Conservation (phyloP, 116 monocot species). For the Papilionanthe hybrid region DNA sequence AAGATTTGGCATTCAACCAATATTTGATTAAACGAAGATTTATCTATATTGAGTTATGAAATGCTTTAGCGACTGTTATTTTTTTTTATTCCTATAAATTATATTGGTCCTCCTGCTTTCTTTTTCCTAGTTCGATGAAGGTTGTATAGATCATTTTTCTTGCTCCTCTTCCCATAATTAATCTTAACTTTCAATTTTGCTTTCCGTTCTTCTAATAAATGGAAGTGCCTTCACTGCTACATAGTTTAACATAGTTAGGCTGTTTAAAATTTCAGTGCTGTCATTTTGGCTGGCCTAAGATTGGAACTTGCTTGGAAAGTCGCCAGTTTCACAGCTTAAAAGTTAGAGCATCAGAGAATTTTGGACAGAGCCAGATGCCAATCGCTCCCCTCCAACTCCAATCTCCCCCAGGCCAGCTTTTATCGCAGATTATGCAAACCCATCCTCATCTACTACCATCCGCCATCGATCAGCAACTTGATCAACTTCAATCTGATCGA, state of each 20-base stretch:
- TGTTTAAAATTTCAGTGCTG: constrained; percentile 33
- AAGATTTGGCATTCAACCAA: too few species aligned
- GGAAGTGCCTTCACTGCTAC: not conserved
- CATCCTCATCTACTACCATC: constrained; percentile 89
- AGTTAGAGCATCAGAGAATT: constrained; percentile 50
- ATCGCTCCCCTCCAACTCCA: constrained; percentile 79
- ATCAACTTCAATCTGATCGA: constrained; percentile 67
- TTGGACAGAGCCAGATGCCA: constrained; percentile 38
- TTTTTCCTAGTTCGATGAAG: not conserved
- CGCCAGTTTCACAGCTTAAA: constrained; percentile 34
- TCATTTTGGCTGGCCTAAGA: constrained; percentile 25
- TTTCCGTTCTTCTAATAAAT: not conserved
- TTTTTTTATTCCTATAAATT: too few species aligned
- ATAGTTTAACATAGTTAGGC: not conserved
- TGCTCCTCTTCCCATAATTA: not conserved
- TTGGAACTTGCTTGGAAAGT: constrained; percentile 22
- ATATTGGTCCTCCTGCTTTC: too few species aligned
- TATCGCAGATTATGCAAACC: constrained; percentile 80
- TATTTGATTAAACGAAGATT: too few species aligned
- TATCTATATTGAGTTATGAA: too few species aligned
- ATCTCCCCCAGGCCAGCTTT: constrained; percentile 80
- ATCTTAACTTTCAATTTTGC: not conserved
- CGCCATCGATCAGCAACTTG: constrained; percentile 88
- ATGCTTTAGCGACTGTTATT: too few species aligned
- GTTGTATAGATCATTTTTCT: not conserved